phyloP scores from a whole-genome alignment of 163 green algal genomes.

The Trebouxia gelatinosa region DNA sequence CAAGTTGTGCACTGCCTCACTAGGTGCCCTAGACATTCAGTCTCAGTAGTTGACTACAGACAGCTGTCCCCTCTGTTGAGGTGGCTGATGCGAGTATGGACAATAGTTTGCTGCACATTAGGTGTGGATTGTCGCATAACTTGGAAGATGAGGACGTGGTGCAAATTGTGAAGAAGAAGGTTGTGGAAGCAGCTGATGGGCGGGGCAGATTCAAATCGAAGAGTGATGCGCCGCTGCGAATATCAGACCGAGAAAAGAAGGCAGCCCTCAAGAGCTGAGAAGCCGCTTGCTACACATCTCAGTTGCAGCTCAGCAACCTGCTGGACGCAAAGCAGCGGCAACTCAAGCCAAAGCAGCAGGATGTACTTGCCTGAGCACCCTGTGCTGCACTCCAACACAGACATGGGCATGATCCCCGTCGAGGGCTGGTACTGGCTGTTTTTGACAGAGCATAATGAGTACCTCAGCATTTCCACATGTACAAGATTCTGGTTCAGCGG shows the following conservation, averaged over 20 bases:
- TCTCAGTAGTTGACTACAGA: too few species aligned
- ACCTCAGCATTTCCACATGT: too few species aligned
- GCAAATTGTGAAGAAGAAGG: constrained; percentile 89
- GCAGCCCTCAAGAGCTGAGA: constrained; percentile 78
- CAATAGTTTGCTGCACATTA: too few species aligned
- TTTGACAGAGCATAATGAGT: too few species aligned
- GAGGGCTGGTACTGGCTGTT: too few species aligned
- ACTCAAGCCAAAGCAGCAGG: not conserved
- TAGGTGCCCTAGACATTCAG: too few species aligned
- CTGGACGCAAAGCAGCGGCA: not conserved
- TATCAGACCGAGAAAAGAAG: constrained; percentile 88
- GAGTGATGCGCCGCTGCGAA: constrained; percentile 57
- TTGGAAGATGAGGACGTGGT: constrained; percentile 97
- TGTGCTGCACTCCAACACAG: not conserved
- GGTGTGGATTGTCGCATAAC: constrained; percentile 62
- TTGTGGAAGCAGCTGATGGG: constrained; percentile 55
- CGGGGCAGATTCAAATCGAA: constrained; percentile 78
- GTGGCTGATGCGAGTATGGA: too few species aligned
- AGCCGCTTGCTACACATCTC: not conserved
- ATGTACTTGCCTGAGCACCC: too few species aligned
- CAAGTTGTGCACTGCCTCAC: too few species aligned
- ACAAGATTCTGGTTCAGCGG: too few species aligned
- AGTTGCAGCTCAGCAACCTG: not conserved
- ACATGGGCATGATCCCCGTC: too few species aligned
- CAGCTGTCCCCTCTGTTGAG: too few species aligned